Conservation (phyloP, 306 rosid genomes). For the Crataegus laevigata region DNA sequence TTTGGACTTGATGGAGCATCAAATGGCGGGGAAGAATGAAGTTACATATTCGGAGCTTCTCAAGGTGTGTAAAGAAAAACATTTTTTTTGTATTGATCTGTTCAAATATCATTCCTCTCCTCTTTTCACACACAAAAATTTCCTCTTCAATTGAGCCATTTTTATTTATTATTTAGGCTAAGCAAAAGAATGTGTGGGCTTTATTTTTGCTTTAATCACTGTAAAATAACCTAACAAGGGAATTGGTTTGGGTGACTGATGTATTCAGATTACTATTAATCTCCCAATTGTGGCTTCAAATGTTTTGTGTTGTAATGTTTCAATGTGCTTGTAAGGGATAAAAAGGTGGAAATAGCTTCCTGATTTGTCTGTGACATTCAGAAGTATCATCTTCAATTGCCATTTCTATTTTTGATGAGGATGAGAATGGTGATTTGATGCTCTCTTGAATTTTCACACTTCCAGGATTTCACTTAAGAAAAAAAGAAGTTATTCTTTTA, state of each 20-base stretch:
- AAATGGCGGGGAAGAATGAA: slow-evolving; percentile 68
- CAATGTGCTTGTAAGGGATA: background rate
- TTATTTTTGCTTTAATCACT: background rate
- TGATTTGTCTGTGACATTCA: no score
- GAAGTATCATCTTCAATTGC: background rate
- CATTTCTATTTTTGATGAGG: background rate
- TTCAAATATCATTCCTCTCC: background rate
- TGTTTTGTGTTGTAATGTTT: background rate
- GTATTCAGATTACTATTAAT: background rate
- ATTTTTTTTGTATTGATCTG: background rate
- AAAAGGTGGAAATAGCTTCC: background rate
- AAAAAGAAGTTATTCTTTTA: background rate
- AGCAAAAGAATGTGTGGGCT: background rate
- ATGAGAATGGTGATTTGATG: background rate
- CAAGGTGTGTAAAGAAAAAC: slow-evolving; percentile 42
- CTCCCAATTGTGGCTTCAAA: background rate
- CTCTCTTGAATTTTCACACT: background rate
- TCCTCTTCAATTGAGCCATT: background rate
- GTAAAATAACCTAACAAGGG: background rate
- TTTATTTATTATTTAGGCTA: no score
- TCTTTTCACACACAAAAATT: slow-evolving; percentile 8
- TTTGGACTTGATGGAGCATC: slow-evolving; percentile 70
- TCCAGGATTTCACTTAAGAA: background rate
- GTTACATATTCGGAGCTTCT: slow-evolving; percentile 63
- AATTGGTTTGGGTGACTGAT: background rate